These are phyloP conservation scores for Microbotryum violaceum DNA, from an alignment of 1,284 basidiomycete species.

Conservation along the genomic window DNA sequence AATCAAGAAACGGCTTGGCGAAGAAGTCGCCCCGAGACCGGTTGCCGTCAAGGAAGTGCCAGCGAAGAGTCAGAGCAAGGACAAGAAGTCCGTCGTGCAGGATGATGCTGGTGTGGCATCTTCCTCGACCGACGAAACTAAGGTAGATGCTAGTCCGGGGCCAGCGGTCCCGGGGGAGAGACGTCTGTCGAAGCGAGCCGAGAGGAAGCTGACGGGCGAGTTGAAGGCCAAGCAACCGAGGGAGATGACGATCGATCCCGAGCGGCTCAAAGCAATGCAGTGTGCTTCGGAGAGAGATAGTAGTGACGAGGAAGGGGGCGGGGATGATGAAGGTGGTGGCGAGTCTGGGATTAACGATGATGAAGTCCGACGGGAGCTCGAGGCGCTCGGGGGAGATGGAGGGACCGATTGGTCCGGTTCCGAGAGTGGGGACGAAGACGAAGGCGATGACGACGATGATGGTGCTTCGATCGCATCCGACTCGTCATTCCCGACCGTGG, in stretches of 20 bases:
- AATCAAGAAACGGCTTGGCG: constrained; percentile 24
- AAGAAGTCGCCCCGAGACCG: constrained; percentile 6
- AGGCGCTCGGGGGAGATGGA: constrained; percentile 10
- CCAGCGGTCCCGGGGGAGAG: constrained; percentile 10
- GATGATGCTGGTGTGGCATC: no score
- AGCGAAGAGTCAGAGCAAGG: constrained; percentile 26
- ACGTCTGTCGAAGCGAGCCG: constrained; percentile 36
- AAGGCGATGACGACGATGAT: constrained; percentile 9
- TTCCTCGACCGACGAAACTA: background rate
- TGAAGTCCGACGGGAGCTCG: constrained; percentile 20
- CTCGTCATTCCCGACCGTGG: background rate
- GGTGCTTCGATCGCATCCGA: background rate
- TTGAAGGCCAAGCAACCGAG: constrained; percentile 15
- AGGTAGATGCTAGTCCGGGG: constrained; percentile 1
- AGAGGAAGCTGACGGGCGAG: constrained; percentile 5
- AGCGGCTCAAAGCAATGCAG: constrained; percentile 6
- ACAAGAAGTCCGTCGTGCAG: constrained; percentile 21
- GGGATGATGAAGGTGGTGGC: constrained; percentile 32
- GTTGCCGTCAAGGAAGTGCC: constrained; percentile 31
- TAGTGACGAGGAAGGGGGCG: constrained; percentile 35
- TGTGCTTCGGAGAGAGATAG: constrained; percentile 23
- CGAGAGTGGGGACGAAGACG: constrained; percentile 13
- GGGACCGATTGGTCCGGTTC: constrained; percentile 26
- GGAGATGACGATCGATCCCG: constrained; percentile 23
- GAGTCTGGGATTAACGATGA: constrained; percentile 35